A percentile compares a stretch with the other conserved stretches of the same genome.
Evolutionary conservation across 2,329 filamentous ascomycete genomes (phyloP).

Genomic region (Ceratocystis diversiconidia): DNA sequence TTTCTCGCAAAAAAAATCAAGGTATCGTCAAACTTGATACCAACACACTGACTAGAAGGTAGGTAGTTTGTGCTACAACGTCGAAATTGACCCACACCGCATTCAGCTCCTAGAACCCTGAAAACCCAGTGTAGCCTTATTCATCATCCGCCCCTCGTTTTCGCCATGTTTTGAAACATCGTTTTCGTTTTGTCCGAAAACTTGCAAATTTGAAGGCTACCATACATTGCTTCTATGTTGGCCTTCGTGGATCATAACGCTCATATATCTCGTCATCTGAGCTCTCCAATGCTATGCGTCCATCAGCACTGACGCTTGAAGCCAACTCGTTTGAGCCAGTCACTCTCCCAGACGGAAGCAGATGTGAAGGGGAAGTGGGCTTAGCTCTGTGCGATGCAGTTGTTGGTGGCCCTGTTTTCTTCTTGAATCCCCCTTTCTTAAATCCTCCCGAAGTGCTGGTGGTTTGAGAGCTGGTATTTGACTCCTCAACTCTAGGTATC

Average conservation of each 20-base stretch:
- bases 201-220: no score
- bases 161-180: no score
- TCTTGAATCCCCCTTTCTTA: conserved; percentile 63
- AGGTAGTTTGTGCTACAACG: no score
- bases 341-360: background rate
- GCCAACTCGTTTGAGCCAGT: background rate
- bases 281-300: conserved; percentile 1
- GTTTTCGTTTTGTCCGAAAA: no score
- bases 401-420: conserved; percentile 68
- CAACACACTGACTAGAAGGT: no score
- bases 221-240: conserved; percentile 27
- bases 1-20: no score
- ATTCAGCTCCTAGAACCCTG: no score
- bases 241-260: conserved; percentile 46
- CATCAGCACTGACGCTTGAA: background rate
- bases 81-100: no score
- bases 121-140: no score
- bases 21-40: no score
- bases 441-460: conserved; percentile 31
- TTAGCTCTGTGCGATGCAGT: conserved; percentile 32
- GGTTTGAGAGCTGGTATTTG: background rate
- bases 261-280: conserved; percentile 60
- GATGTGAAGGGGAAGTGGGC: conserved; percentile 21
- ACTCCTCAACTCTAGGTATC: conserved; percentile 27
- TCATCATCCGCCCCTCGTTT: no score